These are phyloP conservation scores for Candida xyloterini DNA, from an alignment of 805 yeast species.

Conservation along the genomic window DNA sequence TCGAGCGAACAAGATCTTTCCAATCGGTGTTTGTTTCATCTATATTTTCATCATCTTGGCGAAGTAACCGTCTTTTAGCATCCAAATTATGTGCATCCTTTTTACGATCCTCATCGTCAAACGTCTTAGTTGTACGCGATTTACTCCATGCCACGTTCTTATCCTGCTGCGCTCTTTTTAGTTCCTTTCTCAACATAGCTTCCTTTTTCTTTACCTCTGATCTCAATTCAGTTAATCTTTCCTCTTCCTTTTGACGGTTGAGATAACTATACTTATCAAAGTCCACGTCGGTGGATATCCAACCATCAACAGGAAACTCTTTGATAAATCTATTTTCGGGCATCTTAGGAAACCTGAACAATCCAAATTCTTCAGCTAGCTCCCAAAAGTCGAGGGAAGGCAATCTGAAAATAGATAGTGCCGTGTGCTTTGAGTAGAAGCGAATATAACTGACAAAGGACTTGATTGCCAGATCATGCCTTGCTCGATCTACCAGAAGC, in stretches of 20 bases:
- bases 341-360: conserved; percentile 87
- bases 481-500: conserved; percentile 68
- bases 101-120: conserved; percentile 36
- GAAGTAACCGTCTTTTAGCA: background rate
- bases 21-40: conserved; percentile 65
- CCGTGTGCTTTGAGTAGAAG: conserved; percentile 84
- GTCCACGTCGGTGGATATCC: conserved; percentile 60
- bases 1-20: conserved; percentile 74
- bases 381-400: conserved; percentile 68
- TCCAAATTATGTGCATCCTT: background rate
- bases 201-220: conserved; percentile 39
- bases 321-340: conserved; percentile 71
- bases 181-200: conserved; percentile 38
- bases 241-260: conserved; percentile 61
- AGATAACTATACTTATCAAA: conserved; percentile 65
- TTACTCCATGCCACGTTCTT: conserved; percentile 79
- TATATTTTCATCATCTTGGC: conserved; percentile 22
- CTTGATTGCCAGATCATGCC: conserved; percentile 77
- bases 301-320: conserved; percentile 66
- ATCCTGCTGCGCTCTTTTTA: conserved; percentile 42
- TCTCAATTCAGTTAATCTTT: conserved; percentile 57
- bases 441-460: conserved; percentile 81
- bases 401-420: conserved; percentile 81
- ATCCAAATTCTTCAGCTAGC: conserved; percentile 72
- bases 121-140: conserved; percentile 32